These are phyloP conservation scores for Anacardium occidentale DNA, from an alignment of 345 rosid species.

Conservation along the genomic window DNA sequence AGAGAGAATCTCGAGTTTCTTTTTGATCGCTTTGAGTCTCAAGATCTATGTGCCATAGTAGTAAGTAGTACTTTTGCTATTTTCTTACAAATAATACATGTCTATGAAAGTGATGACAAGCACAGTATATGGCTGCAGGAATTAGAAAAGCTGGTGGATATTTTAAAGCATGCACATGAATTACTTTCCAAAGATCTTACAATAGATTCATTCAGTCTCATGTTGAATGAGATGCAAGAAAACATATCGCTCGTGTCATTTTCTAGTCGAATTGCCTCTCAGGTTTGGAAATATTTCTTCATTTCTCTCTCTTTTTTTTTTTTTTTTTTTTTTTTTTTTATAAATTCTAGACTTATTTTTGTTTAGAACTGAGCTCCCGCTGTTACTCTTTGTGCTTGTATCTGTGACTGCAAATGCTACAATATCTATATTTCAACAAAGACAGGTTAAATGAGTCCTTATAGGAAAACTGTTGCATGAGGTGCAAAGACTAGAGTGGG, in stretches of 20 bases:
- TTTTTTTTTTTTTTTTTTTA: no score
- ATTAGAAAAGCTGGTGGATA: slow-evolving; percentile 74
- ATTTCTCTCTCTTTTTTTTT: background rate
- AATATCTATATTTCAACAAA: background rate
- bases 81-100: slow-evolving; percentile 5
- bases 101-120: slow-evolving; percentile 18
- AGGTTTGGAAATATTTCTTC: slow-evolving; percentile 46
- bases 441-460: background rate
- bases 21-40: slow-evolving; percentile 93
- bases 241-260: slow-evolving; percentile 91
- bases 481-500: background rate
- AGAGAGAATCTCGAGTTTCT: slow-evolving; percentile 98
- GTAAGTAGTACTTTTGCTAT: slow-evolving; percentile 35
- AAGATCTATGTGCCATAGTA: slow-evolving; percentile 91
- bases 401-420: background rate
- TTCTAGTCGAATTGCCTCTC: slow-evolving; percentile 95
- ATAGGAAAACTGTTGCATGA: background rate
- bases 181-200: slow-evolving; percentile 79
- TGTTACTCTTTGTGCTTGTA: background rate
- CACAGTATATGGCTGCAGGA: slow-evolving; percentile 57
- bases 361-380: background rate
- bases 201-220: slow-evolving; percentile 75
- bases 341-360: slow-evolving; percentile 1
- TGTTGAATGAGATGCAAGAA: slow-evolving; percentile 96
- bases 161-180: slow-evolving; percentile 74